Evolutionary conservation across 192 early-diverging fungal genomes (phyloP), one percentile per base, ranked within the genome.

Genomic region (Geranomyces variabilis): DNA sequence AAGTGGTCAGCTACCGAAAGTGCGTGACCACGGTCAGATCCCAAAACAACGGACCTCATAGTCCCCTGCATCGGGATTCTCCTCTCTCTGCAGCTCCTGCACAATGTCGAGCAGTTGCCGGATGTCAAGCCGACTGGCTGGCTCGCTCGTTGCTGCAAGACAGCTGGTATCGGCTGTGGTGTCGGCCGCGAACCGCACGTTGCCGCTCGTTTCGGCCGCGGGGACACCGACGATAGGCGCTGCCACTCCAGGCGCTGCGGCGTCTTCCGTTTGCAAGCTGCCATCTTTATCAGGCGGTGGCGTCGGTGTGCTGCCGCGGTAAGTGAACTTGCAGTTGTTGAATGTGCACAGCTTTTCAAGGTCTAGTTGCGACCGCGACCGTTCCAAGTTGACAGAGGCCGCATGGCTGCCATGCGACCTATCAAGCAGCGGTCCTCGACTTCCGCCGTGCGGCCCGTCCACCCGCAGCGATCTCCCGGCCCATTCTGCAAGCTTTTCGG

Each of bases 261-360:
- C 51, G 17, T 4, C 17, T 53, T 53, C 51, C 6, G 51, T 24
- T 7, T 53, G 51, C n/a, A 53, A 6, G 51, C 51, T 15, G 4
- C 7, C 51, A 26, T 53, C 51, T 7, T n/a, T 53, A 26, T 53
- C 51, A 19, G 12, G 46, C 24, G 19, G 19, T 17, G 7, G 3
- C 51, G 19, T 53, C 24, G 51, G n/a, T 4, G n/a, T 4, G 24
- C 51, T 4, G 24, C 24, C 24, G 4, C 51, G 22, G 17, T 60
- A 60, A 9, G 58, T 60, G 28, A 60, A 60, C 58, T 60, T 19
- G 58, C 58, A 60, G 58, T 60, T 60, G 58, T 26, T 60, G 58
- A 60, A 60, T 7, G 22, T 60, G 30, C 8, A 60, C 19, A 53
- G 51, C 24, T 53, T 53, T n/a, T 53, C 51, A n/a, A 24, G 51